Evolutionary conservation across 2,329 filamentous ascomycete species (phyloP).

Genomic region (Aspergillus floridensis): DNA sequence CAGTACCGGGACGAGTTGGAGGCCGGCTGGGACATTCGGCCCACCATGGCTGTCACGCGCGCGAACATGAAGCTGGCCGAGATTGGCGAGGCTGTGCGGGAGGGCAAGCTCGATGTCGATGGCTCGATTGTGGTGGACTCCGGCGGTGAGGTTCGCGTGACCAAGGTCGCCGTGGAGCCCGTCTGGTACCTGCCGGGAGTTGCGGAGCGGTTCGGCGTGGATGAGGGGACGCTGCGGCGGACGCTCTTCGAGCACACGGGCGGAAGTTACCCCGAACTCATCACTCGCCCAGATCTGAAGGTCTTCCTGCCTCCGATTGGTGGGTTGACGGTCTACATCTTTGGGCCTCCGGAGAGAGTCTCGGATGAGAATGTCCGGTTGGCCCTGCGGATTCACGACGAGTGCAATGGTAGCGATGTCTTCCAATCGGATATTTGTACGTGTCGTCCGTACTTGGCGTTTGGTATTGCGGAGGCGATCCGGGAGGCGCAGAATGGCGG

Average conservation of each 20-base stretch:
- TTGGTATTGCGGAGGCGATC: conserved; percentile 94
- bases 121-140: conserved; percentile 87
- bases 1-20: conserved; percentile 74
- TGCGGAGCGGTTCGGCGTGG: conserved; percentile 86
- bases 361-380: conserved; percentile 77
- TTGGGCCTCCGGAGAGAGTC: conserved; percentile 92
- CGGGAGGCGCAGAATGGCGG: conserved; percentile 94
- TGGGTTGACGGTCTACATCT: conserved; percentile 93
- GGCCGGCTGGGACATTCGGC: conserved; percentile 70
- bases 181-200: conserved; percentile 86
- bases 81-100: conserved; percentile 80
- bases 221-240: conserved; percentile 81
- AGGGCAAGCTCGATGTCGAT: conserved; percentile 72
- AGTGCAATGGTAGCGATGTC: conserved; percentile 95
- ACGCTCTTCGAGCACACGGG: conserved; percentile 93
- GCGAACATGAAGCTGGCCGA: conserved; percentile 97
- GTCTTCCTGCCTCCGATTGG: conserved; percentile 94
- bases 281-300: conserved; percentile 92
- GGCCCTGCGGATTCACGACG: conserved; percentile 79
- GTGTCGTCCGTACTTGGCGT: conserved; percentile 86
- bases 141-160: conserved; percentile 84
- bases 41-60: conserved; percentile 86
- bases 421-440: conserved; percentile 98
- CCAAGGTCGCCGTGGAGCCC: conserved; percentile 95
- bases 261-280: conserved; percentile 93